A percentile compares a stretch with the other conserved stretches of the same genome.
phyloP scores from a whole-genome alignment of 225 moss, liverwort and hornwort genomes.

The Rhytidiadelphus loreus region DNA sequence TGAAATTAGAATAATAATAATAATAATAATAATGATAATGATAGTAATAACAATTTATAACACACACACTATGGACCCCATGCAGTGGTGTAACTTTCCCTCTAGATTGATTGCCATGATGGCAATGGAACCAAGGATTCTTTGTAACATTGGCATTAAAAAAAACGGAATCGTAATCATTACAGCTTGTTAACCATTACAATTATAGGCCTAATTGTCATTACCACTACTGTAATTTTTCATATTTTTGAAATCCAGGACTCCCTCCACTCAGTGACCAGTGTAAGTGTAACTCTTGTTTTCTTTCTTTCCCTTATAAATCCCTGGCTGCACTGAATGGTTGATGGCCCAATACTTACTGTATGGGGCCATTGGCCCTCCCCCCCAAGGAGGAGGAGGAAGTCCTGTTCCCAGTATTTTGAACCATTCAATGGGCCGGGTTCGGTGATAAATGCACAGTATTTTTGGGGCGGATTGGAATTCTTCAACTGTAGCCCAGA shows the following conservation, averaged over 20 bases:
- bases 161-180: neutral
- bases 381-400: neutral
- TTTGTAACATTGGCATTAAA: too few species aligned
- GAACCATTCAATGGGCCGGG: conserved; percentile 23
- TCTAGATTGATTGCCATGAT: neutral
- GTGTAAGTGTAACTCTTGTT: too few species aligned
- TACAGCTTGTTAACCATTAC: too few species aligned
- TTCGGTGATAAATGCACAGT: conserved; percentile 12
- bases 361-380: too few species aligned
- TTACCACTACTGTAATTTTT: neutral
- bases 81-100: neutral
- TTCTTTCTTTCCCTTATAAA: too few species aligned
- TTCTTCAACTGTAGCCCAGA: conserved; percentile 15
- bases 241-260: neutral
- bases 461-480: conserved; percentile 20
- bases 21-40: neutral
- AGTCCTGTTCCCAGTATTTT: neutral
- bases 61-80: neutral
- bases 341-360: too few species aligned
- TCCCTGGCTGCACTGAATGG: too few species aligned
- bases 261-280: too few species aligned
- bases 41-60: neutral
- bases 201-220: neutral
- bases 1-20: neutral
- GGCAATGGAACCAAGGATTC: neutral